phyloP scores from a whole-genome alignment of 140 eudicot genomes.

The Ambrosia hybrid region DNA sequence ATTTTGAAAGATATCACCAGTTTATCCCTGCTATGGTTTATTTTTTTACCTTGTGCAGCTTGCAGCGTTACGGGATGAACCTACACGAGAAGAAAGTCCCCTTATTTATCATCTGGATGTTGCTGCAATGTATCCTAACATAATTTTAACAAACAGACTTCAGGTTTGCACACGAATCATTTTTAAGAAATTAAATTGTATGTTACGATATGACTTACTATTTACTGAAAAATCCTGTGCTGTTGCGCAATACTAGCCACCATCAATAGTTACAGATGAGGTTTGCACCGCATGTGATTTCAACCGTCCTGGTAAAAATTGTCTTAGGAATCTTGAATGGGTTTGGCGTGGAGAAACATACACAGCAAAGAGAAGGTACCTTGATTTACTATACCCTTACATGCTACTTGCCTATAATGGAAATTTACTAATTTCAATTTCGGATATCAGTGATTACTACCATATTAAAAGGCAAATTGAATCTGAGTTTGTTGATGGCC shows the following conservation, averaged over 20 bases:
- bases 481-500: slow-evolving; percentile 86
- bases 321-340: slow-evolving; percentile 98
- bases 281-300: slow-evolving; percentile 99
- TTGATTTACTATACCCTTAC: slow-evolving; percentile 14
- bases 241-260: slow-evolving; percentile 63
- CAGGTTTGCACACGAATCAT: slow-evolving; percentile 56
- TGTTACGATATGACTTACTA: slow-evolving; percentile 11
- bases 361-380: slow-evolving; percentile 95
- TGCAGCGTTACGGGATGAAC: slow-evolving; percentile 62
- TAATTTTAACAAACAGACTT: slow-evolving; percentile 95
- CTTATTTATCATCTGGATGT: slow-evolving; percentile 99
- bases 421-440: not conserved
- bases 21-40: not conserved
- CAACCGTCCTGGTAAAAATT: slow-evolving; percentile 94
- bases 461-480: slow-evolving; percentile 98
- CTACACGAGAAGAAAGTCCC: slow-evolving; percentile 86
- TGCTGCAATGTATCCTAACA: slow-evolving; percentile 99
- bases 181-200: not conserved
- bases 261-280: slow-evolving; percentile 97
- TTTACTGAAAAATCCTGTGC: slow-evolving; percentile 16
- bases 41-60: slow-evolving; percentile 55
- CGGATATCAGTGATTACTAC: slow-evolving; percentile 73
- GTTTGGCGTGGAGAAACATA: slow-evolving; percentile 99
- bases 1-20: not conserved
- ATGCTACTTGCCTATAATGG: slow-evolving; percentile 16